phyloP scores from a whole-genome alignment of 306 rosid genomes.

The Prunus fruticosa region DNA sequence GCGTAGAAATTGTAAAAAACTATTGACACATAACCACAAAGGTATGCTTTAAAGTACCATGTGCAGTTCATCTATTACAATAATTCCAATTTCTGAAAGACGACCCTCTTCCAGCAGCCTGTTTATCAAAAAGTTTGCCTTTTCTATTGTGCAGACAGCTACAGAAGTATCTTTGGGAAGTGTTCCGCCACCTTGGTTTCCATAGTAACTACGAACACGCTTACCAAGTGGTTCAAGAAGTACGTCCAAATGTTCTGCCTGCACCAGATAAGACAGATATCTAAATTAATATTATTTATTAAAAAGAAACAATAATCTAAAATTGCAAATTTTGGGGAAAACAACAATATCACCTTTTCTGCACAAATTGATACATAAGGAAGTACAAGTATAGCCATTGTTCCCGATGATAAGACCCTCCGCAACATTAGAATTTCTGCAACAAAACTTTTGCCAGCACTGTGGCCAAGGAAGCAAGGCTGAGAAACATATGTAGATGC shows the following conservation, averaged over 20 bases:
- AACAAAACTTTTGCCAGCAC: constrained; percentile 99
- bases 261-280: constrained; percentile 31
- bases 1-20: neutral
- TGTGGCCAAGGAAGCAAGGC: constrained; percentile 44
- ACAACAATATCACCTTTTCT: constrained; percentile 66
- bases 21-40: constrained; percentile 5
- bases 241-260: constrained; percentile 89
- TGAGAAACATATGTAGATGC: constrained; percentile 15
- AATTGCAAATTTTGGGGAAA: constrained; percentile 14
- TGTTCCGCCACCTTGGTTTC: constrained; percentile 91
- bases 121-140: constrained; percentile 90
- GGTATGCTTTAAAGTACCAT: constrained; percentile 52
- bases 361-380: constrained; percentile 97
- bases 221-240: constrained; percentile 95
- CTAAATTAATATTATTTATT: neutral
- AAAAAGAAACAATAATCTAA: constrained; percentile 12
- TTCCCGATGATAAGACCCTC: constrained; percentile 71
- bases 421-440: constrained; percentile 94
- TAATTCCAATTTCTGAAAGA: constrained; percentile 89
- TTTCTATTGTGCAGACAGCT: constrained; percentile 97
- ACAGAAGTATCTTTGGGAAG: constrained; percentile 96
- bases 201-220: constrained; percentile 94
- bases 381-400: constrained; percentile 91
- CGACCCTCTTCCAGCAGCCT: constrained; percentile 91
- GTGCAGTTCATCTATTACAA: constrained; percentile 95